Evolutionary conservation across 139 green algal genomes (phyloP).

Genomic region (Micractinium conductrix): DNA sequence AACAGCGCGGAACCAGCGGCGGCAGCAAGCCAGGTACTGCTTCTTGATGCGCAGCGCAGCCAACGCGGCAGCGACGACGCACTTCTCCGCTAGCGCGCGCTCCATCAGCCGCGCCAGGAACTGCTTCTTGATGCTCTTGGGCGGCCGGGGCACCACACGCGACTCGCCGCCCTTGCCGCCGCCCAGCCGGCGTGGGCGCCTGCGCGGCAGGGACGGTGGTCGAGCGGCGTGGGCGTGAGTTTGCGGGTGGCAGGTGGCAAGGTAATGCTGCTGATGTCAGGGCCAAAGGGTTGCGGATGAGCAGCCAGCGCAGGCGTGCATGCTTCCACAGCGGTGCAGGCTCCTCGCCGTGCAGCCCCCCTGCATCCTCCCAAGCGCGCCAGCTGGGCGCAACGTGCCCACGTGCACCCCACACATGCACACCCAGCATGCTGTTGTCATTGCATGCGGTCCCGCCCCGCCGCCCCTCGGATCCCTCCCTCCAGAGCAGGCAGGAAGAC

Average conservation of each 20-base stretch:
- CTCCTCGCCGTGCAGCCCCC: no score
- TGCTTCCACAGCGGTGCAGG: not conserved
- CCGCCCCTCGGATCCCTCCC: not conserved
- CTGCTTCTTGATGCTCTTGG: slow-evolving; percentile 69
- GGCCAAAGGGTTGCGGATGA: not conserved
- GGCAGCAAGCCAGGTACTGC: not conserved
- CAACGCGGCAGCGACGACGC: not conserved
- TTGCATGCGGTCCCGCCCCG: not conserved
- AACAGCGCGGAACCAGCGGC: not conserved
- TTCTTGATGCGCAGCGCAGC: no score
- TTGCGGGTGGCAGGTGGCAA: not conserved
- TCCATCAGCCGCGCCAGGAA: slow-evolving; percentile 31
- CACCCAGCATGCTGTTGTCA: not conserved
- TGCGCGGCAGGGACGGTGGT: slow-evolving; percentile 29
- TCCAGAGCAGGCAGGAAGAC: not conserved
- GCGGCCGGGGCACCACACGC: slow-evolving; percentile 27
- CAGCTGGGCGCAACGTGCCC: not conserved
- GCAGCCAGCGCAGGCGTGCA: not conserved
- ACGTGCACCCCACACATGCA: not conserved
- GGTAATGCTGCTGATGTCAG: not conserved
- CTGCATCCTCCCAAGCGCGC: not conserved
- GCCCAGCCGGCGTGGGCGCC: slow-evolving; percentile 73
- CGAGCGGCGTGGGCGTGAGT: not conserved
- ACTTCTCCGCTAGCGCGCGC: slow-evolving; percentile 22
- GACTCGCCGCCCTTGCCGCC: slow-evolving; percentile 82